Evolutionary conservation across 352 stramenopile genomes (phyloP).

Genomic region (Pythium insidiosum): DNA sequence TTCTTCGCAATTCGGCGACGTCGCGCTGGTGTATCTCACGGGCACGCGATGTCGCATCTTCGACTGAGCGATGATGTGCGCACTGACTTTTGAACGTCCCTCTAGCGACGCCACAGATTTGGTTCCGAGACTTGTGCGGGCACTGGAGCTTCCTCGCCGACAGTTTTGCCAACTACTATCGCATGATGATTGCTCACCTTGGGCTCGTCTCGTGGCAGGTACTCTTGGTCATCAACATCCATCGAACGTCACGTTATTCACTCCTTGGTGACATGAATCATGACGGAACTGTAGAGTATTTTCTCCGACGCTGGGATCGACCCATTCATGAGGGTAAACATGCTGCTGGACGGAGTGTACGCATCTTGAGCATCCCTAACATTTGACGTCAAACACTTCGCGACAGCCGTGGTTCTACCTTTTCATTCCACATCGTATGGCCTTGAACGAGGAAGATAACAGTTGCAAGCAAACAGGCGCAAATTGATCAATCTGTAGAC

Average conservation of each 20-base stretch:
- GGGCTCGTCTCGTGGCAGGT: constrained; percentile 76
- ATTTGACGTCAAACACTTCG: not conserved
- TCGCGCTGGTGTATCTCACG: constrained; percentile 30
- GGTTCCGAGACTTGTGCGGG: constrained; percentile 50
- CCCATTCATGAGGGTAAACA: constrained; percentile 49
- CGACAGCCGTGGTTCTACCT: constrained; percentile 66
- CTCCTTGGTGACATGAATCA: no score
- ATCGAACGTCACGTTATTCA: no score
- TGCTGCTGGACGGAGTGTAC: no score
- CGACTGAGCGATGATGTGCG: no score
- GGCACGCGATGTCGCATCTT: no score
- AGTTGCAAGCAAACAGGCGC: not conserved
- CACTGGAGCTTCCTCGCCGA: constrained; percentile 64
- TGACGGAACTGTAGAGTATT: constrained; percentile 33
- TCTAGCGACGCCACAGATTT: constrained; percentile 42
- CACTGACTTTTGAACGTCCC: not conserved
- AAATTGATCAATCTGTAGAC: not conserved
- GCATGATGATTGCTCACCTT: constrained; percentile 72
- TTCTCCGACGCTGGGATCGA: constrained; percentile 59
- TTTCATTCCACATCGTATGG: constrained; percentile 64
- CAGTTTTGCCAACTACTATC: constrained; percentile 72
- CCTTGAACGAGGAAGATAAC: constrained; percentile 30
- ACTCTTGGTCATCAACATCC: no score
- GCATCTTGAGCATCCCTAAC: no score
- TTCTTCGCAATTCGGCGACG: constrained; percentile 45